Percentiles rank a stretch among this genome's conserved stretches.
These are phyloP conservation scores for Verticillium longisporum DNA, from an alignment of 2,329 filamentous ascomycete genomes.

Conservation along the genomic window DNA sequence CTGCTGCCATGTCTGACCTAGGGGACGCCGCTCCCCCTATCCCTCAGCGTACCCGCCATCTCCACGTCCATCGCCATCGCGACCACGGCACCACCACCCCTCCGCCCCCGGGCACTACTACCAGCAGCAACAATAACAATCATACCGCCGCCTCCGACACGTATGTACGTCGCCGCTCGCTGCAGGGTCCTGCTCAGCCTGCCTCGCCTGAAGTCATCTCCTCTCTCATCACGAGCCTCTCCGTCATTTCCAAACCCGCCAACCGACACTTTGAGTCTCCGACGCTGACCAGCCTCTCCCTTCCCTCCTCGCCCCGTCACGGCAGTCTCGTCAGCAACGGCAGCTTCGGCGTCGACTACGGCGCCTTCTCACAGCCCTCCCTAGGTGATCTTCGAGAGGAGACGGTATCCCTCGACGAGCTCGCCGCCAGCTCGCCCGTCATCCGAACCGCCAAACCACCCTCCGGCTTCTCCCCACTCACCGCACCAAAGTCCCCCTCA, in stretches of 20 bases:
- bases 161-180: constrained; percentile 7
- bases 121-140: background rate
- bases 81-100: constrained; percentile 1
- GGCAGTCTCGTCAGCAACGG: constrained; percentile 27
- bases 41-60: constrained; percentile 11
- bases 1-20: background rate
- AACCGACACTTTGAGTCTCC: constrained; percentile 62
- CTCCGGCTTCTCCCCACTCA: constrained; percentile 66
- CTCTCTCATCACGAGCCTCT: constrained; percentile 62
- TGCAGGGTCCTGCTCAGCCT: constrained; percentile 20
- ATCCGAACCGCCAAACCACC: constrained; percentile 77
- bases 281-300: constrained; percentile 27
- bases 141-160: background rate
- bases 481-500: constrained; percentile 51
- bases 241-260: constrained; percentile 61
- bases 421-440: constrained; percentile 61
- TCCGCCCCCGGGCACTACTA: background rate
- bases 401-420: constrained; percentile 47
- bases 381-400: constrained; percentile 42
- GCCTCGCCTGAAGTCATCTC: constrained; percentile 65
- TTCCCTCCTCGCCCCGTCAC: constrained; percentile 29
- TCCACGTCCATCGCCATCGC: constrained; percentile 7
- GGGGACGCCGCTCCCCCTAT: constrained; percentile 9
- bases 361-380: constrained; percentile 49
- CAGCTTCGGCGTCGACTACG: constrained; percentile 69